Percentiles rank a stretch among this genome's conserved stretches.
Conservation (phyloP, 2,329 filamentous ascomycete genomes). For the Alternaria postmessia region DNA sequence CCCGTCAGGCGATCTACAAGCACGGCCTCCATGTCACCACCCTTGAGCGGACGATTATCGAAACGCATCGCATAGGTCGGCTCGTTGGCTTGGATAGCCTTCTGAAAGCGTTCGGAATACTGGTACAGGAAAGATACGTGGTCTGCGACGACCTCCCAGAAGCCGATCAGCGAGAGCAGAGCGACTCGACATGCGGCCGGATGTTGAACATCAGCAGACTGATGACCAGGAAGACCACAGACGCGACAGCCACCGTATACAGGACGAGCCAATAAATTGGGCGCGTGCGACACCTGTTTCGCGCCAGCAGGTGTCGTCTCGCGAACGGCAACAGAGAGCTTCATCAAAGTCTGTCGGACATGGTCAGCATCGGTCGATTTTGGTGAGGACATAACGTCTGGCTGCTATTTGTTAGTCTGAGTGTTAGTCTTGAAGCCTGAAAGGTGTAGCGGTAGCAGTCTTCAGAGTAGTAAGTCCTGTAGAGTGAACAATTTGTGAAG, state of each 20-base stretch:
- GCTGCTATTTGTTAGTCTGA: not conserved
- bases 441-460: not conserved
- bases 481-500: not conserved
- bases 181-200: conserved; percentile 21
- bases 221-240: conserved; percentile 32
- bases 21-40: conserved; percentile 21
- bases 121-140: conserved; percentile 22
- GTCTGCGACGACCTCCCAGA: conserved; percentile 27
- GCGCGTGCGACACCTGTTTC: conserved; percentile 16
- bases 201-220: conserved; percentile 17
- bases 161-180: conserved; percentile 23
- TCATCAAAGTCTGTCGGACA: conserved; percentile 15
- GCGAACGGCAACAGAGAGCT: conserved; percentile 23
- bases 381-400: conserved; percentile 14
- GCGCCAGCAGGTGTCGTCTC: conserved; percentile 29
- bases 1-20: conserved; percentile 26
- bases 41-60: conserved; percentile 13
- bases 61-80: conserved; percentile 31
- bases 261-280: conserved; percentile 33
- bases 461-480: not conserved
- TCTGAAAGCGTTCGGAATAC: conserved; percentile 23
- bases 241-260: conserved; percentile 20
- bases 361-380: not conserved
- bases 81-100: conserved; percentile 16
- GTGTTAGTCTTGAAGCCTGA: not conserved